Evolutionary conservation across 1,284 basidiomycete genomes (phyloP).

Genomic region (Austroboletus novae-zelandiae): DNA sequence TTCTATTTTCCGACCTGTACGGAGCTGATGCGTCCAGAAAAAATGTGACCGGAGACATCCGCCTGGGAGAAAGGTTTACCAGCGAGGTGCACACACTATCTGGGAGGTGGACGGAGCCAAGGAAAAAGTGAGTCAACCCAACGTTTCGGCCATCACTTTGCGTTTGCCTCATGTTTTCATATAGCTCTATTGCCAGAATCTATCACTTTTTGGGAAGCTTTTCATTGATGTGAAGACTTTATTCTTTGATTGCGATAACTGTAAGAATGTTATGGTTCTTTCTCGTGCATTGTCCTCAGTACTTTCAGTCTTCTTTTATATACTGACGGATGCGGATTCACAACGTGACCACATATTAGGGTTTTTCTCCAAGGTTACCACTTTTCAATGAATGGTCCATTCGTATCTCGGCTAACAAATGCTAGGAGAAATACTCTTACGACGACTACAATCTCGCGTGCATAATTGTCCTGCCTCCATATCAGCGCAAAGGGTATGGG

Average conservation of each 20-base stretch:
- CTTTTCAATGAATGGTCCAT: not conserved
- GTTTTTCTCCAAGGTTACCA: conserved; percentile 88
- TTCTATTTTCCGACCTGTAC: conserved; percentile 1
- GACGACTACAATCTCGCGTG: conserved; percentile 98
- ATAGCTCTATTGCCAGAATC: conserved; percentile 93
- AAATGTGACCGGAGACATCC: conserved; percentile 74
- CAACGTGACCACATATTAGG: conserved; percentile 76
- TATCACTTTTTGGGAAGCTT: conserved; percentile 96
- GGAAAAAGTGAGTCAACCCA: conserved; percentile 53
- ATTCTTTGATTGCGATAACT: conserved; percentile 90
- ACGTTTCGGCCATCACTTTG: conserved; percentile 25
- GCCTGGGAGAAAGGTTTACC: conserved; percentile 89
- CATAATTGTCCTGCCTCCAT: conserved; percentile 94
- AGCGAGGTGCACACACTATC: conserved; percentile 85
- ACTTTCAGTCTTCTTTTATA: conserved; percentile 85
- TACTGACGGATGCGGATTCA: conserved; percentile 84
- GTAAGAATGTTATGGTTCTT: conserved; percentile 39
- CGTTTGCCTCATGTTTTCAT: not conserved
- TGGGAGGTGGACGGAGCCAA: conserved; percentile 94
- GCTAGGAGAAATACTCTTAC: conserved; percentile 90
- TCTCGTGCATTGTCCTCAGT: not conserved
- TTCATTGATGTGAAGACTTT: conserved; percentile 99
- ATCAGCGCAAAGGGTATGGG: conserved; percentile 87
- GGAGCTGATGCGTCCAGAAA: conserved; percentile 45
- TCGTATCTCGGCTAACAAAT: conserved; percentile 4